Base-by-base conservation (phyloP, 164 flowering plant genomes). In the Malania oleifera region DNA sequence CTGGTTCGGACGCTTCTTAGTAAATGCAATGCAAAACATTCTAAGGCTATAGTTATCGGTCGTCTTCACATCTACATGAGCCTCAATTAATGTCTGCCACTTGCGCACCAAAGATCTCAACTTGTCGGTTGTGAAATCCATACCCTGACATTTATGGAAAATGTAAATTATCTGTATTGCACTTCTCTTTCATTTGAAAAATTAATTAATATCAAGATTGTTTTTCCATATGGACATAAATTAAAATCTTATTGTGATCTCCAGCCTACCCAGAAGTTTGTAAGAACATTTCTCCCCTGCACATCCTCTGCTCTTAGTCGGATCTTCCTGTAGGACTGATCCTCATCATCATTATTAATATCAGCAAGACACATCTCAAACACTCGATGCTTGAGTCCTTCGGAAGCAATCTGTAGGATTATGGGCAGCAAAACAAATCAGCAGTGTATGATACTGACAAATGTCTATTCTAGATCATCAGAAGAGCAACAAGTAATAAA, bases 41-140 rank as follows among this genome's bases (percentile, higher is more conserved):
- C 91, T 73, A 39, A 87, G 59, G 1, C 75, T 79, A 68, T 77
- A 87, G 69, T 70, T 77, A 53, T 87, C 91, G 6, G 95, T 85
- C 1, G 95, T 87, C 63, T 85, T 85, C n/a, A 87, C 91, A 78
- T 87, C 95, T 19, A 85, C 92, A 73, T 87, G 86, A 27, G 96
- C 86, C 69, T 84, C 92, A 54, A 86, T 86, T 71, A 87, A 50
- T 7, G 91, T 78, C 55, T 85, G 89, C 95, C 95, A 85, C 62
- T 87, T 85, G 35, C 82, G 70, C 15, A 85, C 92, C 61, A 85
- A 67, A 0, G 96, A 87, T 69, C 92, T 85, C 68, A 88, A 54
- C 74, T 88, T 87, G 69, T 87, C 91, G 2, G 92, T 88, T 0
- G 96, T 88, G 54, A 88, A 88, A 56, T 86, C 70, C 96, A 88